phyloP scores from a whole-genome alignment of 139 green algal genomes.

The Astrephomene gubernaculifera region DNA sequence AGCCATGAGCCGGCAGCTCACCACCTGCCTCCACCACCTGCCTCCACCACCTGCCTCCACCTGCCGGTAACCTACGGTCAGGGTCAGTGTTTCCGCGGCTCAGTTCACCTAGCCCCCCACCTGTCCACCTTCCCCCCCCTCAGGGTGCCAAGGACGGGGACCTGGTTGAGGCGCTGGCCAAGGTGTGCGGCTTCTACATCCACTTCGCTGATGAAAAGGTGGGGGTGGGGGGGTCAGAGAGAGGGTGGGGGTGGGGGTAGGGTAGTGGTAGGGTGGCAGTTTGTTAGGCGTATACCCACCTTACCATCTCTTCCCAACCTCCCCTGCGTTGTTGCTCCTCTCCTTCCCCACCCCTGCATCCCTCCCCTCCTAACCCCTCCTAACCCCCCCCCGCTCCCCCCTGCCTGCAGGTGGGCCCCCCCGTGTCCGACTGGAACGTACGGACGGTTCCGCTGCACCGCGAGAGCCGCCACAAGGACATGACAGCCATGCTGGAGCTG shows the following conservation, averaged over 20 bases:
- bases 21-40: too few relatives aligned
- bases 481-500: conserved; percentile 58
- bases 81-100: too few relatives aligned
- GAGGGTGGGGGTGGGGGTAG: neutral
- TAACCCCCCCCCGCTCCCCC: neutral
- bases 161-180: conserved; percentile 60
- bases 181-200: conserved; percentile 59
- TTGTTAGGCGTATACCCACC: neutral
- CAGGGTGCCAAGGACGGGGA: conserved; percentile 64
- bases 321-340: neutral
- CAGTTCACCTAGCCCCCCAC: too few relatives aligned
- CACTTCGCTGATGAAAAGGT: conserved; percentile 68
- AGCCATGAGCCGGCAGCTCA: too few relatives aligned
- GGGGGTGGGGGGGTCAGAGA: neutral
- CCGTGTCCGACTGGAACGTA: conserved; percentile 67
- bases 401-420: conserved; percentile 31
- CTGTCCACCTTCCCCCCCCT: neutral
- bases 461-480: conserved; percentile 60
- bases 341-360: neutral
- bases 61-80: too few relatives aligned
- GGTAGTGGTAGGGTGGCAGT: neutral
- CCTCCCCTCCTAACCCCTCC: neutral
- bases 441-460: conserved; percentile 51
- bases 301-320: neutral
- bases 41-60: too few relatives aligned